Evolutionary conservation across 139 green algal genomes (phyloP).

Genomic region (Chlorella sorokiniana): DNA sequence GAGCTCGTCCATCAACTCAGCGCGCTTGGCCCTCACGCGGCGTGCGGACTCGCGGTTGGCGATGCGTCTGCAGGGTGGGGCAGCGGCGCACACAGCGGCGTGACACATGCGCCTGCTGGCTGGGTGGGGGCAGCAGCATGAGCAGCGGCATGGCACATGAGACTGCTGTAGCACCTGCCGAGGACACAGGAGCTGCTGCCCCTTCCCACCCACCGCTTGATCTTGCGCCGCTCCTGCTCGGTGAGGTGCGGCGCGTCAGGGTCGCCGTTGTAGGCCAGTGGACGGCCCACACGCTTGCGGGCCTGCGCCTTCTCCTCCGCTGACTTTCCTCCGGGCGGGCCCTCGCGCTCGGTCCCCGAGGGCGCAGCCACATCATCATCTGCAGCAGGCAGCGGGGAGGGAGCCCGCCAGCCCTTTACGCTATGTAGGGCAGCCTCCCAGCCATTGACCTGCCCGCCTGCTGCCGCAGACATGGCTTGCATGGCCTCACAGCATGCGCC

Average conservation of each 20-base stretch:
- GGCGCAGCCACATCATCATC: not conserved
- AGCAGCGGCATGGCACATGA: not conserved
- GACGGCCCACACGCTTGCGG: slow-evolving; percentile 42
- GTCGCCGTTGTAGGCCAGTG: slow-evolving; percentile 38
- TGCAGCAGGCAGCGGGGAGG: not conserved
- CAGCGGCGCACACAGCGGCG: not conserved
- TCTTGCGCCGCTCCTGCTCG: slow-evolving; percentile 40
- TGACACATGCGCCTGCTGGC: not conserved
- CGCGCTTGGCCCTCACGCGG: slow-evolving; percentile 43
- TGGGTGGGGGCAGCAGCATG: not conserved
- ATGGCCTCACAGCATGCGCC: not conserved
- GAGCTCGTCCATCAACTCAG: slow-evolving; percentile 41
- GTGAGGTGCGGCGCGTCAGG: slow-evolving; percentile 30
- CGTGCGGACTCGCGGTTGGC: slow-evolving; percentile 48
- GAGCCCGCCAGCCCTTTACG: no score
- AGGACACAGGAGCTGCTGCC: not conserved
- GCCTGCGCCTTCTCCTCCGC: not conserved
- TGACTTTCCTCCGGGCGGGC: not conserved
- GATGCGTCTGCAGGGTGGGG: slow-evolving; percentile 33
- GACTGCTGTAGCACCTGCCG: not conserved
- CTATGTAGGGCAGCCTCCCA: no score
- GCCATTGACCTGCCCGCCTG: not conserved
- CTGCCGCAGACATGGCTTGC: not conserved
- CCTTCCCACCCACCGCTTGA: slow-evolving; percentile 34
- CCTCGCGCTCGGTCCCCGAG: not conserved